These are phyloP conservation scores for Picochlorum costavermella DNA, from an alignment of 139 green algal genomes.

Conservation along the genomic window DNA sequence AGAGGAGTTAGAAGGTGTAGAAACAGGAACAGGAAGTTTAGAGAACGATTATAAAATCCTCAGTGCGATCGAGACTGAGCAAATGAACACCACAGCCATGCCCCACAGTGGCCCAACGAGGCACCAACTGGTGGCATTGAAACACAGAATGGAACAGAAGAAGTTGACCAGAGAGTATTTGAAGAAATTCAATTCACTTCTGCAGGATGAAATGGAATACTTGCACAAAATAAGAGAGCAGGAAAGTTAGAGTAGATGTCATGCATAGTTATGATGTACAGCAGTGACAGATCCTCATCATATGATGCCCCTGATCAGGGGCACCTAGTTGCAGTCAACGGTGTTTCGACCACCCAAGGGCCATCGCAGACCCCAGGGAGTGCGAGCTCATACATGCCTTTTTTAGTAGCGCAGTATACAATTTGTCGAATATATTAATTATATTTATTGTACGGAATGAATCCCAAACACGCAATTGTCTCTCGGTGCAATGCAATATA, in stretches of 20 bases:
- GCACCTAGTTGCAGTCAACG: no score
- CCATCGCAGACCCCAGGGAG: no score
- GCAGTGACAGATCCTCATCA: neutral
- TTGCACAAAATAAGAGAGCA: slow-evolving; percentile 17
- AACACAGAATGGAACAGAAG: slow-evolving; percentile 72
- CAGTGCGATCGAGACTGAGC: slow-evolving; percentile 10
- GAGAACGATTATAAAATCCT: slow-evolving; percentile 41
- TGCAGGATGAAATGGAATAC: slow-evolving; percentile 39
- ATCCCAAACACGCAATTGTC: no score
- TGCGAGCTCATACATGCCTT: no score
- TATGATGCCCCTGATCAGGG: no score
- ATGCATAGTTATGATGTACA: neutral
- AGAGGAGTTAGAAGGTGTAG: slow-evolving; percentile 46
- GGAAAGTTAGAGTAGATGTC: neutral
- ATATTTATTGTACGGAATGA: no score
- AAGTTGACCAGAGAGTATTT: slow-evolving; percentile 51
- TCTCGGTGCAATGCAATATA: no score
- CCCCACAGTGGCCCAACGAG: neutral
- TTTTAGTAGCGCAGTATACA: no score
- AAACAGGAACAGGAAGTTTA: slow-evolving; percentile 49
- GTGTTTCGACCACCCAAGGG: no score
- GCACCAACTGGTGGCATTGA: slow-evolving; percentile 35
- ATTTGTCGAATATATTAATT: no score
- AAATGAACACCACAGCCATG: slow-evolving; percentile 8
- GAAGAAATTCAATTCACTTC: slow-evolving; percentile 27